Conservation (phyloP, 495 filamentous ascomycete genomes). For the Talaromyces stipitatus region DNA sequence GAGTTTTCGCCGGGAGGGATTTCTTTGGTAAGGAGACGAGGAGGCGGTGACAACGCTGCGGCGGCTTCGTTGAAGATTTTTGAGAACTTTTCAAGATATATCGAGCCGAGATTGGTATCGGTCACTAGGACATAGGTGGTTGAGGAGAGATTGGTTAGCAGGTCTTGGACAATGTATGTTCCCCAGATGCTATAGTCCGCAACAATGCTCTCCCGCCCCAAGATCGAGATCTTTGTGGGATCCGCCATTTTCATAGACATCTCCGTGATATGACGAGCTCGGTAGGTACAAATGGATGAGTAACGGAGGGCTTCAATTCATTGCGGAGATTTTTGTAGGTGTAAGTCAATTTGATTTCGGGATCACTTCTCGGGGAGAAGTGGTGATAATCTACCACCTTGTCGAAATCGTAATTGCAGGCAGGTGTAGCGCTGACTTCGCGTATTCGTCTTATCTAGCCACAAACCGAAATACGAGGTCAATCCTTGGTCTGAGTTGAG, state of each 20-base stretch:
- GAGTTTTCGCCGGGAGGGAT: conserved; percentile 89
- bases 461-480: not conserved
- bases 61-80: conserved; percentile 55
- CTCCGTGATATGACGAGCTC: not conserved
- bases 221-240: conserved; percentile 45
- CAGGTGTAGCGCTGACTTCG: not conserved
- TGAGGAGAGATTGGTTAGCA: conserved; percentile 66
- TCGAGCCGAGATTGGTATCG: conserved; percentile 79
- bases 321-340: not conserved
- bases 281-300: not conserved
- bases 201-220: conserved; percentile 72
- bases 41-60: conserved; percentile 40
- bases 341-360: not conserved
- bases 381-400: not conserved
- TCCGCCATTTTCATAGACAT: conserved; percentile 23
- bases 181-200: conserved; percentile 90
- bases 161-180: conserved; percentile 70
- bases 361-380: not conserved
- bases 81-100: conserved; percentile 73
- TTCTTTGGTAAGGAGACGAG: conserved; percentile 74
- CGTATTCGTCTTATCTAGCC: not conserved
- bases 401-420: not conserved
- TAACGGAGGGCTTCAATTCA: not conserved
- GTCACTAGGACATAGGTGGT: conserved; percentile 95
- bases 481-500: not conserved